Conservation (phyloP, 805 yeast genomes). For the Wickerhamia fluorescens region DNA sequence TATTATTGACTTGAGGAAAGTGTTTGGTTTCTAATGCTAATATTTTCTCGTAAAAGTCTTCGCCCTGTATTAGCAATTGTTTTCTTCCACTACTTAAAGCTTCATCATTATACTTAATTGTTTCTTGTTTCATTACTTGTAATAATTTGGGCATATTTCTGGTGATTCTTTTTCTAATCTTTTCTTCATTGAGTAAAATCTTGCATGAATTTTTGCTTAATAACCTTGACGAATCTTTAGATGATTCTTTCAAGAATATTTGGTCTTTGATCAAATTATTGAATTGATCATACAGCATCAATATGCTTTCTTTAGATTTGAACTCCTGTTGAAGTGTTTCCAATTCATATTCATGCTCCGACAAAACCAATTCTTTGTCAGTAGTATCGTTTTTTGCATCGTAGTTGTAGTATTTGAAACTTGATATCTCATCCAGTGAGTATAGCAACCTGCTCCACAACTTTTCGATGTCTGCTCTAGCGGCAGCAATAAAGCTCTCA, state of each 20-base stretch:
- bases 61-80: too few species aligned
- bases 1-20: too few species aligned
- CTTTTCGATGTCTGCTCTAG: constrained; percentile 50
- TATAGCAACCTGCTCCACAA: constrained; percentile 60
- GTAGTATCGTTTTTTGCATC: constrained; percentile 27
- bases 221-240: constrained; percentile 75
- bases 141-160: constrained; percentile 63
- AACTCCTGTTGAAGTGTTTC: constrained; percentile 42
- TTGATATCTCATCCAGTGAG: constrained; percentile 41
- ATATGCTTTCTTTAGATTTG: constrained; percentile 45
- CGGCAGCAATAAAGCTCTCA: constrained; percentile 58
- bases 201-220: constrained; percentile 70
- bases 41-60: constrained; percentile 37
- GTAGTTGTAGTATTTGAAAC: constrained; percentile 37
- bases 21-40: constrained; percentile 22
- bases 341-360: constrained; percentile 60
- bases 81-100: too few species aligned
- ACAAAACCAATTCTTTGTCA: constrained; percentile 54
- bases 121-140: constrained; percentile 39
- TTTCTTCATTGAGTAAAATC: constrained; percentile 75
- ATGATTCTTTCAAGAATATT: constrained; percentile 54
- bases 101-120: constrained; percentile 42
- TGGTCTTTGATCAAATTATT: constrained; percentile 55
- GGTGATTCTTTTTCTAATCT: constrained; percentile 57
- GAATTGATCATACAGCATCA: constrained; percentile 50